Base-by-base conservation (phyloP, 768 basidiomycete genomes). In the Rhizopogon vinicolor region DNA sequence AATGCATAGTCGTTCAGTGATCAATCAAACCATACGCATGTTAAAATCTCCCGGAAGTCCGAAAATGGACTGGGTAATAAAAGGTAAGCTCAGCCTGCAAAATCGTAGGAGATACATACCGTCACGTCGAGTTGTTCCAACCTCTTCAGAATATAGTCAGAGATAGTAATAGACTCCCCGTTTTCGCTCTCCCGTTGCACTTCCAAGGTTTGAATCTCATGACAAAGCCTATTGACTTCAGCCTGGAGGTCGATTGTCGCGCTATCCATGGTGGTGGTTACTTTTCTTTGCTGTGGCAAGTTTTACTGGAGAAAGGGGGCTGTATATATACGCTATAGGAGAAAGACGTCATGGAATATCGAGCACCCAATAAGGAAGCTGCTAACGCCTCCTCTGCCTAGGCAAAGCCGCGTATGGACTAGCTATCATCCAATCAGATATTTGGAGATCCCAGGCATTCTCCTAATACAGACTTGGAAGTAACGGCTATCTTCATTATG, bases 31-130 rank as follows among this genome's bases (percentile, higher is more conserved):
- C 72, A 9, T 60, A 74, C 75, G 86, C 44, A 92, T 79, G 66
- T 91, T 91, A 60, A 91, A 92, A 68, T 93, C 90, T n/a, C 91
- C 91, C 0, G 91, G 91, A 0, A 93, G 79, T 14, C 91, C 91
- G 54, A 93, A 93, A 74, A 93, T 79, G 44, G 81, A 78, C 89
- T 93, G 56, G 41, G 45, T 53, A 53, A 51, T 10, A 8, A 33
- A 31, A 9, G 25, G 1, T 18, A 40, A 28, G n/a, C 13, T 10
- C 22, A 44, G 22, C 22, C 19, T 8, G 19, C 2, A 35, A 16
- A 9, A 37, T 3, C 7, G 40, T 18, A 56, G 14, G 28, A 9
- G 16, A 31, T 14, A 58, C 76, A 19, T 66, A 85, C 87, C 55
- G 75, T 80, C 52, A 88, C 84, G 18, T 78, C 80, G 31, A 90